phyloP scores from a whole-genome alignment of 768 basidiomycete genomes.

The Boletellus emodensis region DNA sequence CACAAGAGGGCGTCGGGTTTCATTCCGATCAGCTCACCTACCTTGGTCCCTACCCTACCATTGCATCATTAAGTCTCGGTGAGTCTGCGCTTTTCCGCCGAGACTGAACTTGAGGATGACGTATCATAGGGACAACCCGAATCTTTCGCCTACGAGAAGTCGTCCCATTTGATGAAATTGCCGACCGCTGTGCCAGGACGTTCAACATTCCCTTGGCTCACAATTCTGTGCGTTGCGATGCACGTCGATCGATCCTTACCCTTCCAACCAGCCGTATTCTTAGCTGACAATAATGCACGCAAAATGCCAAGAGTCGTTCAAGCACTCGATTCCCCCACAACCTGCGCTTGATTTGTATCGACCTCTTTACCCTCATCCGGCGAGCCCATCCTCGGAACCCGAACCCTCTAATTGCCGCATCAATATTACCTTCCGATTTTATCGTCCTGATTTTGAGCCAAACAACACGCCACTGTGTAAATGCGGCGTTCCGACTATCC shows the following conservation, averaged over 20 bases:
- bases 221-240: conserved; percentile 57
- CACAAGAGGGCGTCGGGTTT: conserved; percentile 75
- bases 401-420: conserved; percentile 67
- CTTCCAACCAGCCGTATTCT: background rate
- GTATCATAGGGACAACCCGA: conserved; percentile 54
- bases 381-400: conserved; percentile 12
- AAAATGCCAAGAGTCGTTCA: conserved; percentile 76
- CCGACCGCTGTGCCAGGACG: conserved; percentile 58
- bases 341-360: conserved; percentile 65
- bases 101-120: background rate
- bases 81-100: conserved; percentile 11
- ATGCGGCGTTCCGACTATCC: conserved; percentile 65
- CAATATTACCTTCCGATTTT: conserved; percentile 86
- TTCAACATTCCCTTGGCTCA: conserved; percentile 74
- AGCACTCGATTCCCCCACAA: conserved; percentile 76
- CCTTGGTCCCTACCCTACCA: conserved; percentile 80
- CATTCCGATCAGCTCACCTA: conserved; percentile 81
- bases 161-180: conserved; percentile 57
- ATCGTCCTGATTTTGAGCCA: conserved; percentile 75
- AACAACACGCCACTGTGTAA: conserved; percentile 64
- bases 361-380: conserved; percentile 46
- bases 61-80: conserved; percentile 82
- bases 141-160: conserved; percentile 76
- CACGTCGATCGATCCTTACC: background rate
- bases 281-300: conserved; percentile 88